phyloP scores from a whole-genome alignment of 169 alveolate species.

The Eimeria praecox region DNA sequence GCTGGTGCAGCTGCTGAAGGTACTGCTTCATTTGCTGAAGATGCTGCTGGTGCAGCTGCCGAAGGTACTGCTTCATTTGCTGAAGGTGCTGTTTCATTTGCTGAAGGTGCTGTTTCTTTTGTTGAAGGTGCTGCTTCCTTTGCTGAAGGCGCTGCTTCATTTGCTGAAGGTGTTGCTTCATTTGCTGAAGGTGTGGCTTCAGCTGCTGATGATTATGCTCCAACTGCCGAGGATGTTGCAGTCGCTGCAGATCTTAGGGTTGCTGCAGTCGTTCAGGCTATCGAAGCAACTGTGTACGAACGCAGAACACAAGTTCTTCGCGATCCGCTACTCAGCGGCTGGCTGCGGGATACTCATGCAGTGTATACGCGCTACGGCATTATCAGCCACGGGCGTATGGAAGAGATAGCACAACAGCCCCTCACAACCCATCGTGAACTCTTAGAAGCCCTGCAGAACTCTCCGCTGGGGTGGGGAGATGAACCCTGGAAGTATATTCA shows the following conservation, averaged over 20 bases:
- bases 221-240: background rate
- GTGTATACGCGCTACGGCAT: background rate
- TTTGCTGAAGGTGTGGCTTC: background rate
- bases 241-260: background rate
- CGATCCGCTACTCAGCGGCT: background rate
- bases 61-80: too few relatives aligned
- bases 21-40: too few relatives aligned
- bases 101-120: background rate
- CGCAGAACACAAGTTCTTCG: background rate
- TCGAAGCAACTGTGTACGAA: background rate
- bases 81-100: background rate
- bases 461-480: background rate
- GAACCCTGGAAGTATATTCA: background rate
- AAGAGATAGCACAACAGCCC: background rate
- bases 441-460: background rate
- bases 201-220: background rate
- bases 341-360: background rate
- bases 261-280: background rate
- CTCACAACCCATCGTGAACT: background rate
- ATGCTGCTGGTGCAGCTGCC: too few relatives aligned
- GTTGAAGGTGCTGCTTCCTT: background rate
- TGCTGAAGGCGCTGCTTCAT: background rate
- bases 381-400: background rate
- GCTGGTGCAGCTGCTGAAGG: background rate
- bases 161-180: background rate